Base-by-base conservation (phyloP, 495 filamentous ascomycete genomes). In the Penicillium silybi region DNA sequence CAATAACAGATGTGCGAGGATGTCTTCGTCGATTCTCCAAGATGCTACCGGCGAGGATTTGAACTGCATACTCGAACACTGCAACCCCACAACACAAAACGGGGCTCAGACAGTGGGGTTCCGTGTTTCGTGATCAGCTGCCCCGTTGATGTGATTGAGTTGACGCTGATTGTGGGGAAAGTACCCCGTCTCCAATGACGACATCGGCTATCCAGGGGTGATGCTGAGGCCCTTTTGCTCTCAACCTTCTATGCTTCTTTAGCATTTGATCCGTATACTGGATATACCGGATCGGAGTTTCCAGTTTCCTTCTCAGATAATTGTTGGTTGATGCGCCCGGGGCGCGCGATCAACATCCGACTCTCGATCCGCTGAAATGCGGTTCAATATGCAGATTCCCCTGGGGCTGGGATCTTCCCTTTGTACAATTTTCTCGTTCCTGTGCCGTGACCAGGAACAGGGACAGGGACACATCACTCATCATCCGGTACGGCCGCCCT, bases 401-500 rank as follows among this genome's bases (percentile, higher is more conserved):
- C 48, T 68, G 41, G 58, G 62, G 6, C 26, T 71, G 10, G 44
- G 58, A n/a, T n/a, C n/a, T 7, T 64, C 59, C 6, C 48, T 72
- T 0, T 63, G 61, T 8, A 53, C 63, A 7, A 6, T 61, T 3
- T 45, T 68, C 13, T 57, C 58, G 10, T 19, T 53, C 1, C 47
- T 64, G 40, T 44, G 49, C 11, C 40, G 54, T 8, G 48, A 64
- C 9, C 52, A 48, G 13, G 16, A 37, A 16, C 37, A 32, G 8
- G 48, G 63, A 7, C 52, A 48, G 13, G 16, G 40, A 16, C 37
- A 32, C 11, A 34, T 68, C 47, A 54, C 35, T 0, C 50, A 70
- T 50, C 54, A 53, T 13, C 68, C 70, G 16, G 64, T 54, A 2
- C 53, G 63, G 23, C 75, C 75, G 9, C 76, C 73, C 10, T 76